Evolutionary conservation across 441 rosid genomes (phyloP), one percentile per base, ranked within the genome.

Genomic region (Populus hybrid): DNA sequence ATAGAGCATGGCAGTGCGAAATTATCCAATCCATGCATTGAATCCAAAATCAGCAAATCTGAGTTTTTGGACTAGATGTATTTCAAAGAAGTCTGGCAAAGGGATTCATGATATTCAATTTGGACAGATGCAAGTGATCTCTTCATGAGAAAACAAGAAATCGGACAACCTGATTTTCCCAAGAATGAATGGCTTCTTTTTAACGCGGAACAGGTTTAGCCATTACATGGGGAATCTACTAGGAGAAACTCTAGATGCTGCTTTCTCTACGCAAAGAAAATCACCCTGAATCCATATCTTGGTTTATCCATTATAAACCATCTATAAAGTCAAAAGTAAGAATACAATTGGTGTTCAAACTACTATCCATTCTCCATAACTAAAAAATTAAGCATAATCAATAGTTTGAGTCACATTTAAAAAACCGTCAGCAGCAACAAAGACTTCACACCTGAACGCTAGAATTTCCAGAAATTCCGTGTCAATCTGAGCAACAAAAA

Each of bases 391-490:
- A 8, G 8, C 24, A 24, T 26, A 38, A 23, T 61, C 20, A 21
- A 8, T 14, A 57, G 67, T 32, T 14, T 57, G 68, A 24, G 38
- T 0, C 26, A 46, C 35, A 66, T 11, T 23, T 23, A 34, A 67
- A 63, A 71, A 36, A 4, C 16, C 57, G 14, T 9, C 3, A 46
- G 30, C 18, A 28, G 16, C 20, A 69, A 26, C 21, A 68, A 11
- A 14, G 24, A 38, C 46, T 40, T 73, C 46, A 14, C 74, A 91
- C 98, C 97, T 91, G 86, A 95, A 95, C 72, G 91, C 94, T 73
- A 95, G 80, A 74, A 95, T 83, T 79, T 95, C 94, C 79, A 85
- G 74, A 76, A 95, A 90, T 77, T 90, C 87, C 10, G 94, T 76
- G 74, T 95, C 90, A 82, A 95, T 83, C 98, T 95, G 95, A 83